Base-by-base conservation (phyloP, 768 basidiomycete species). In the Kwoniella botswanensis region DNA sequence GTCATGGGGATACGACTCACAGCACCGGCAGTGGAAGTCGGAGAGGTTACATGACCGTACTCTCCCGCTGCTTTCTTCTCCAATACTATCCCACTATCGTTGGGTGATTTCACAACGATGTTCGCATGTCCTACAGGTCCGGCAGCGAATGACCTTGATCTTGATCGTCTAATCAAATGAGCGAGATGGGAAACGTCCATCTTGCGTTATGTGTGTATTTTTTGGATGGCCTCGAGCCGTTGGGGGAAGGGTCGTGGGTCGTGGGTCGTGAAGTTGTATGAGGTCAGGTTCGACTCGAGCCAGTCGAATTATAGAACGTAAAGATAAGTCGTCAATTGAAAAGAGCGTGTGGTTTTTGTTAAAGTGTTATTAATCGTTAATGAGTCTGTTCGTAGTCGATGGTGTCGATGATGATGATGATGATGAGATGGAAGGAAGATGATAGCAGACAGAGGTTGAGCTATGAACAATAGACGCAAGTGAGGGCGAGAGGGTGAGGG, bases 111-210 rank as follows among this genome's bases (percentile, higher is more conserved):
- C 35, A 53, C 67, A 29, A 41, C 53, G 12, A 62, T 5, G 21
- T 62, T 53, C 17, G 43, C 67, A 59, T 68, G 60, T 35, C 58
- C 58, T 15, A 18, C 46, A 54, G 61, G 60, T 56, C 41, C 71
- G 43, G 56, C 63, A 52, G 72, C 64, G 46, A 70, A 70, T 18
- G 58, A 42, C 43, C 72, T 58, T 10, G 65, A 59, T 60, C 67
- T 63, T 17, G 72, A 73, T 44, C 67, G 67, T 29, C 65, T 63
- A 12, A 69, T 57, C 26, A 69, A n/a, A 43, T 69, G 72, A 18
- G 63, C 58, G 50, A 66, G 59, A 35, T 29, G 59, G 1, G 70
- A 63, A 5, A 44, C 60, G 24, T 65, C 65, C 64, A 71, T 65
- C 35, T 17, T 66, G 64, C 29, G 3, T 42, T 17, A 13, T 24